Base-by-base conservation (phyloP, 306 rosid species). In the Cicer pinnatifidum region DNA sequence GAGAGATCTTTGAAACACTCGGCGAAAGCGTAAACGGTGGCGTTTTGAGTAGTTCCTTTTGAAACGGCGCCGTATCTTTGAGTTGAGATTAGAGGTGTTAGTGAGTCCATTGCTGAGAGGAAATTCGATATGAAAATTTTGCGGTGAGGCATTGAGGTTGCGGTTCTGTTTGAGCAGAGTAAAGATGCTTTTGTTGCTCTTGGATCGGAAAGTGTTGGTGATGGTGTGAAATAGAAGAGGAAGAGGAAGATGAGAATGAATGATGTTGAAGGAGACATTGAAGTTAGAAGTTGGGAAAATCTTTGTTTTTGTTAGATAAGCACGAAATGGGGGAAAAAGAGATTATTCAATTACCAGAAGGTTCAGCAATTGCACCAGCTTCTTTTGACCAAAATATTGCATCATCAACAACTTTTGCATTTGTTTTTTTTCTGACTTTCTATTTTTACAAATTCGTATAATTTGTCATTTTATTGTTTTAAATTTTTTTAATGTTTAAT, bases 1-100 rank as follows among this genome's bases (percentile, higher is more conserved):
- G 87, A 63, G 33, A 89, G 88, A 63, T 91, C 92, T 7, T 43
- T 83, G 89, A 89, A 81, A 82, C 97, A 91, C 90, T 88, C 83
- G 0, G 87, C 91, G 44, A 88, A 88, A 5, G 91, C 84, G 62
- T 77, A 86, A 9, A 89, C 93, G 9, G 85, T 65, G 63, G 76
- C 17, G 76, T 84, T 87, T 11, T 82, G 84, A 6, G 88, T 52
- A 6, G 88, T 52, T 6, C 60, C 96, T 88, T 23, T 82, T 84
- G 19, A 80, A 7, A 77, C 79, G 40, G 82, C 63, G 1, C 83
- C 97, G 48, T 53, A 83, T 58, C 80, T 20, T 65, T 82, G 83
- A 3, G 43, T 11, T 12, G 78, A 67, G 50, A 89, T 67, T 6
- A 77, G 57, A 39, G 84, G 83, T 17, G 84, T 87, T 28, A 91